Evolutionary conservation across 352 stramenopile genomes (phyloP).

Genomic region (Pythium chondricola): DNA sequence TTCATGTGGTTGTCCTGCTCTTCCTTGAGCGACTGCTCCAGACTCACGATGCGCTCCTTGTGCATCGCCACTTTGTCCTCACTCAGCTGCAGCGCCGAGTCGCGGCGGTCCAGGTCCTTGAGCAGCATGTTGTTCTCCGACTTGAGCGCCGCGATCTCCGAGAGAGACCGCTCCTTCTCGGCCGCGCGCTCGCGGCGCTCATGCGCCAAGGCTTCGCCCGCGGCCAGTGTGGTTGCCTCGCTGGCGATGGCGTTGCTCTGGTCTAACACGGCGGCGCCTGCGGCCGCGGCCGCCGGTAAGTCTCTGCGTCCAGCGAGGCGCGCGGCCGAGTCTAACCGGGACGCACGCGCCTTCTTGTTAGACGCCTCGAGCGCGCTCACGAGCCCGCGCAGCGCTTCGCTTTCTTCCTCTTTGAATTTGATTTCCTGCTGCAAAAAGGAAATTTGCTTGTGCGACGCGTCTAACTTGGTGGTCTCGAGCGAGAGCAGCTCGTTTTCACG

Average conservation of each 20-base stretch:
- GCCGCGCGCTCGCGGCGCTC: conserved; percentile 30
- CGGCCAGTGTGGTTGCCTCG: not conserved
- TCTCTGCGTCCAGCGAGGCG: conserved; percentile 22
- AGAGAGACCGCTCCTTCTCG: conserved; percentile 38
- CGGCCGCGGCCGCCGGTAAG: conserved; percentile 18
- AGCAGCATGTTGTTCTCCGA: conserved; percentile 65
- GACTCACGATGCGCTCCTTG: conserved; percentile 48
- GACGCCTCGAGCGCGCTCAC: conserved; percentile 68
- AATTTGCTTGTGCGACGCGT: conserved; percentile 78
- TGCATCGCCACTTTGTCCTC: conserved; percentile 63
- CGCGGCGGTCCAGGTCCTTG: conserved; percentile 71
- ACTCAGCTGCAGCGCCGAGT: conserved; percentile 47
- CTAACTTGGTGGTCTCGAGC: conserved; percentile 79
- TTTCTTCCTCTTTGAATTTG: conserved; percentile 82
- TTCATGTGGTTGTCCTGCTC: conserved; percentile 63
- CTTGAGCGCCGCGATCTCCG: conserved; percentile 59
- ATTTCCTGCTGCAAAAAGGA: conserved; percentile 80
- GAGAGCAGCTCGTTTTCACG: conserved; percentile 81
- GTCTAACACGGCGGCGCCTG: conserved; percentile 25
- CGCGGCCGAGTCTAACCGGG: conserved; percentile 48
- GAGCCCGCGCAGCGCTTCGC: conserved; percentile 56
- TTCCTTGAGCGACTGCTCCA: conserved; percentile 51
- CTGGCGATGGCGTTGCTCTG: conserved; percentile 8
- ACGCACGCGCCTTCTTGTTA: conserved; percentile 77
- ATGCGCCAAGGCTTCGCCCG: conserved; percentile 20